Evolutionary conservation across 257 asterid species (phyloP).

Genomic region (Echium plantagineum): DNA sequence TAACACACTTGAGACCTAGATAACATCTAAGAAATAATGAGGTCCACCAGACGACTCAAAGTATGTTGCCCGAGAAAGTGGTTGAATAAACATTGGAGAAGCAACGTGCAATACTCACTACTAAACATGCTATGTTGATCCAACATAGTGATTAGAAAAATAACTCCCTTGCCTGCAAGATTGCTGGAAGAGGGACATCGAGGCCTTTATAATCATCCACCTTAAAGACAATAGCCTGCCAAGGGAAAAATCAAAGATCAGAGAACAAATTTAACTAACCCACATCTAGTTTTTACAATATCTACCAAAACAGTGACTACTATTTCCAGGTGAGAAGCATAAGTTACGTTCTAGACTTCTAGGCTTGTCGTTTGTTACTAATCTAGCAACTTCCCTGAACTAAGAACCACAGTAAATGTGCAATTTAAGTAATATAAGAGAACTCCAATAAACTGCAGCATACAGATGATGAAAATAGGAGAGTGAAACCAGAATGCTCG

Average conservation of each 20-base stretch:
- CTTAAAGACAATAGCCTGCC: constrained; percentile 84
- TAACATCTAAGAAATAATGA: constrained; percentile 6
- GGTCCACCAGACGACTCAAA: neutral
- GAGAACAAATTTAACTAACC: constrained; percentile 1
- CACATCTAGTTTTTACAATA: neutral
- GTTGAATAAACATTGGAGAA: neutral
- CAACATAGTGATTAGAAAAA: constrained; percentile 2
- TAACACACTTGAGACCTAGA: neutral
- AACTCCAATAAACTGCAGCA: too few species aligned
- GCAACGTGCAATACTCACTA: neutral
- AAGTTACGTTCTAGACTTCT: neutral
- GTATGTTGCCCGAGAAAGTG: neutral
- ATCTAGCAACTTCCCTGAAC: too few species aligned
- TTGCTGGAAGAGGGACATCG: constrained; percentile 86
- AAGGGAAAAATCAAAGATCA: constrained; percentile 10
- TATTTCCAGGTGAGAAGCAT: neutral
- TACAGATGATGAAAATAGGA: too few species aligned
- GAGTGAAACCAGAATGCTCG: too few species aligned
- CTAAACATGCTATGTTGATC: neutral
- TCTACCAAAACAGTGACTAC: neutral
- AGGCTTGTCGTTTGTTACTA: too few species aligned
- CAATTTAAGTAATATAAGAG: too few species aligned
- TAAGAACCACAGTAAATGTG: too few species aligned
- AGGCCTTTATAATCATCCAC: constrained; percentile 65
- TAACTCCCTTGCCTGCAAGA: constrained; percentile 58